These are phyloP conservation scores for Peronospora destructor DNA, from an alignment of 352 stramenopile genomes.

Conservation along the genomic window DNA sequence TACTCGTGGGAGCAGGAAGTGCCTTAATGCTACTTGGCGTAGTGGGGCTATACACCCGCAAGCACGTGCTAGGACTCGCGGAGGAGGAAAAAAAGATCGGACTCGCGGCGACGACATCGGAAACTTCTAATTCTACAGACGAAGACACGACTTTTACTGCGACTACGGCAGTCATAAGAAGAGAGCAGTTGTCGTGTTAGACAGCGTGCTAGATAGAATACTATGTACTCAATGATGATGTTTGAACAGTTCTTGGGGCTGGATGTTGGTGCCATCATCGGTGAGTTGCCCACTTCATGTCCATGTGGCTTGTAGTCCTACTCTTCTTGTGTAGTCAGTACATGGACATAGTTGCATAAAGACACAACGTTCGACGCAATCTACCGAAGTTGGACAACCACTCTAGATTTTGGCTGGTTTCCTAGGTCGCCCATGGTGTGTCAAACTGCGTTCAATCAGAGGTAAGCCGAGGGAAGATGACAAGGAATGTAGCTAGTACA, in stretches of 20 bases:
- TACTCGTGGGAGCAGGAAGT: constrained; percentile 48
- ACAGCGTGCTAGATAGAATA: constrained; percentile 16
- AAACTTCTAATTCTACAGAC: constrained; percentile 1
- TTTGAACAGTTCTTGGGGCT: constrained; percentile 5
- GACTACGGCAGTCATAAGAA: constrained; percentile 5
- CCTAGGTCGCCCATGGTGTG: too few relatives aligned
- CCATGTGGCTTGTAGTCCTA: too few relatives aligned
- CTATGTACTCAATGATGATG: constrained; percentile 5
- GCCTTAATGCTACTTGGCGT: constrained; percentile 53
- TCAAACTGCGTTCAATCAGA: neutral
- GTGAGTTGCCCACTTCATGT: constrained; percentile 3
- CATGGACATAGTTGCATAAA: neutral
- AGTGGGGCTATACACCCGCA: constrained; percentile 61
- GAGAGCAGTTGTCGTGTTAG: constrained; percentile 5
- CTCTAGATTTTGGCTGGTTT: neutral
- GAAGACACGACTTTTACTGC: constrained; percentile 11
- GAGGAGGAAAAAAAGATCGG: constrained; percentile 34
- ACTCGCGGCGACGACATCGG: neutral
- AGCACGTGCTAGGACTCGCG: constrained; percentile 54
- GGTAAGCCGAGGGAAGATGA: constrained; percentile 19
- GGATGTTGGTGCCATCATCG: constrained; percentile 19
- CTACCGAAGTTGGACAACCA: constrained; percentile 13
- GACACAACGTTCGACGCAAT: constrained; percentile 1
- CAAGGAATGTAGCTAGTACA: constrained; percentile 7
- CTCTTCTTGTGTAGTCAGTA: too few relatives aligned